These are phyloP conservation scores for Phytopythium helicoides DNA, from an alignment of 352 stramenopile species.

Conservation along the genomic window DNA sequence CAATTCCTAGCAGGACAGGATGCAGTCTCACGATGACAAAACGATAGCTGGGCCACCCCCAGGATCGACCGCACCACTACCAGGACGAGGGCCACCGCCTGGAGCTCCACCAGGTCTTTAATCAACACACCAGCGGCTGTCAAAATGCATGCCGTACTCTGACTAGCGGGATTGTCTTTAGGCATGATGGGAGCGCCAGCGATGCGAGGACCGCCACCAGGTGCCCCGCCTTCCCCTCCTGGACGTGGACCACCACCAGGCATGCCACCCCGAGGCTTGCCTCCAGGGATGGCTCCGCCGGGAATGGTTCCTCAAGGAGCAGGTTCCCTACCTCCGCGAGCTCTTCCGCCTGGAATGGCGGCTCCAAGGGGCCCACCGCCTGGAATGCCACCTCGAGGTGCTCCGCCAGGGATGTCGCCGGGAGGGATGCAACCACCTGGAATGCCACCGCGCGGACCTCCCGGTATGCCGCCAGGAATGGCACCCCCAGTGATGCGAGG, in stretches of 20 bases:
- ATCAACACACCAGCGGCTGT: not conserved
- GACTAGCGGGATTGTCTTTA: not conserved
- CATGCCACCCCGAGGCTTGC: conserved; percentile 30
- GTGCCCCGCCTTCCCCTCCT: conserved; percentile 13
- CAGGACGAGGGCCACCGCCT: conserved; percentile 13
- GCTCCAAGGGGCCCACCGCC: conserved; percentile 10
- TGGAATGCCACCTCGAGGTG: conserved; percentile 20
- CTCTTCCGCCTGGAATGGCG: conserved; percentile 3
- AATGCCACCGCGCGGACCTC: conserved; percentile 12
- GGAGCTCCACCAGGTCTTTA: conserved; percentile 8
- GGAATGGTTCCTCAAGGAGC: conserved; percentile 4
- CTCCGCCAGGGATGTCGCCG: conserved; percentile 11
- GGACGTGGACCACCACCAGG: conserved; percentile 34
- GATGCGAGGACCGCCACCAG: conserved; percentile 21
- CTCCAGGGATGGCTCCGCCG: conserved; percentile 34
- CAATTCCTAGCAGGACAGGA: not conserved
- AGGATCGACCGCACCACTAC: not conserved
- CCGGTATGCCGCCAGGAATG: conserved; percentile 13
- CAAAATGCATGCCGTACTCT: not conserved
- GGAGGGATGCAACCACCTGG: conserved; percentile 11
- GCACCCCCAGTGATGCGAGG: conserved; percentile 19
- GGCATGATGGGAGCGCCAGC: too few species aligned
- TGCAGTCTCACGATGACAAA: not conserved
- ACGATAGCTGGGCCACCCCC: conserved; percentile 1
- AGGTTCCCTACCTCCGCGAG: conserved; percentile 13